phyloP scores from a whole-genome alignment of 2,329 filamentous ascomycete genomes.

The Apiospora kogelbergensis region DNA sequence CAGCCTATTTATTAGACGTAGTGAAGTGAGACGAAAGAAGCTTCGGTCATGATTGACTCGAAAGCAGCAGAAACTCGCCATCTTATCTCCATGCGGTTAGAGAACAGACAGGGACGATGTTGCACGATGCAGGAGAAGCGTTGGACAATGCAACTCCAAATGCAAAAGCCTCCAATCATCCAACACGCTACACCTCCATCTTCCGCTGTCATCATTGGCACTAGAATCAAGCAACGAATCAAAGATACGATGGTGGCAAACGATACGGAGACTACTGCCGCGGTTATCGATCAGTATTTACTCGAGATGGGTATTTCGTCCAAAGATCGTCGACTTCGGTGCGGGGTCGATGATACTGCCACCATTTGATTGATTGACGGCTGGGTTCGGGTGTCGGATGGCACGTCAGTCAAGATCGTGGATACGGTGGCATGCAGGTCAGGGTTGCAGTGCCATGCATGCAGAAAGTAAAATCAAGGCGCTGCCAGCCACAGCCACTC shows the following conservation, averaged over 20 bases:
- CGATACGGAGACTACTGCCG: background rate
- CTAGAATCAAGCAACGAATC: background rate
- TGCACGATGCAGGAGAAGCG: background rate
- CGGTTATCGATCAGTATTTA: background rate
- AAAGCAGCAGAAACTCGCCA: background rate
- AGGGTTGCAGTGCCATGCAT: background rate
- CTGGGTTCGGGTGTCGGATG: background rate
- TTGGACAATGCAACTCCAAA: background rate
- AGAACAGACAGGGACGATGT: background rate
- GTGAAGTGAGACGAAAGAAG: background rate
- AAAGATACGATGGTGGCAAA: background rate
- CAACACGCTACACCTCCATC: background rate
- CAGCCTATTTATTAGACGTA: background rate
- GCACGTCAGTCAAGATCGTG: background rate
- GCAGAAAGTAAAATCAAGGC: background rate
- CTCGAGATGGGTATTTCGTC: background rate
- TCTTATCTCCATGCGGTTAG: background rate
- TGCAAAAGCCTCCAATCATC: background rate
- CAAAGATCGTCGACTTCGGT: background rate
- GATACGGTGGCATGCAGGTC: background rate
- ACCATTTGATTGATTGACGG: background rate
- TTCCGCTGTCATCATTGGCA: no score
- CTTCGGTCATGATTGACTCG: background rate
- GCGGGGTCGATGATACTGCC: background rate
- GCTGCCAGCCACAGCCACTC: background rate